Base-by-base conservation (phyloP, 2,329 filamentous ascomycete species). In the Zymoseptoria ardabiliae region DNA sequence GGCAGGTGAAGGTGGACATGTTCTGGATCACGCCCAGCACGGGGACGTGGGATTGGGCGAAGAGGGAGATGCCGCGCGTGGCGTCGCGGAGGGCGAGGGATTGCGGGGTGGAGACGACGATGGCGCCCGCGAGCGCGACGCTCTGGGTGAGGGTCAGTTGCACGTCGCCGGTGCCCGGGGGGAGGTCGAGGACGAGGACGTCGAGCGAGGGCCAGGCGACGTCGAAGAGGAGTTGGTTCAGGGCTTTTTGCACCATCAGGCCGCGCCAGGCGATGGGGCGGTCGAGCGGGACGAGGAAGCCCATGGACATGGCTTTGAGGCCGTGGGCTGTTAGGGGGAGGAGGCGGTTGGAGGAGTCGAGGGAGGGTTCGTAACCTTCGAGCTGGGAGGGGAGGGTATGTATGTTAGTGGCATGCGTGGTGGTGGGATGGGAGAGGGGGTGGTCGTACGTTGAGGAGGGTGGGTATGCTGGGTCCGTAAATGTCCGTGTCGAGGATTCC, bases 281-380 rank as follows among this genome's bases (percentile, higher is more conserved):
- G 10, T 85, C 82, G 65, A 91, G 87, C 20, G 84, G 84, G 1
- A 96, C 85, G 0, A 99, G 82, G 65, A 96, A 97, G 54, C 94
- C 94, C 90, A 99, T 97, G 0, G 92, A 97, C 94, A 99, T 99
- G 57, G 91, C 95, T 75, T 95, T 95, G 58, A 99, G 83, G 49
- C 94, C 94, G 77, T 97, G 97, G 71, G 96, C 96, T 21, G 89
- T 91, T 22, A 99, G 77, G 0, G 94, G 94, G 1, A 97, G 70
- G 3, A 99, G 82, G 68, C 91, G 87, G 69, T 92, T 91, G 66
- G 88, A 63, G 7, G 54, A 35, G 57, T 72, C 70, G 20, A 72
- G 70, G 21, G 66, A 65, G 2, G 70, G 70, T 53, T 71, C 69
- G 11, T 71, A 66, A 8, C 69, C 69, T 62, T 72, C 70, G 10